phyloP scores from a whole-genome alignment of 306 rosid genomes.

The Castanospermum australe region DNA sequence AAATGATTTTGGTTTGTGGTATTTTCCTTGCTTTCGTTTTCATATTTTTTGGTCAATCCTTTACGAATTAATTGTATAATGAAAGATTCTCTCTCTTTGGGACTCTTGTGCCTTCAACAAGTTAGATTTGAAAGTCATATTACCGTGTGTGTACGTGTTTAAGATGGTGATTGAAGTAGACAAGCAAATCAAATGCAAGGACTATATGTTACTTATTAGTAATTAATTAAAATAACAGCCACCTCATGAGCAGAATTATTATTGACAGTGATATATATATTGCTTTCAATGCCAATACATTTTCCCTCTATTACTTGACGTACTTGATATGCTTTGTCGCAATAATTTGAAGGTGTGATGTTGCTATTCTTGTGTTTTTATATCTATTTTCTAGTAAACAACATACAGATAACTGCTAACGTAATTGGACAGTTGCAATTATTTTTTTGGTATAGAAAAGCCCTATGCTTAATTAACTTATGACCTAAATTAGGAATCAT shows the following conservation, averaged over 20 bases:
- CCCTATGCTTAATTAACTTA: background rate
- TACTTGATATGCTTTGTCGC: background rate
- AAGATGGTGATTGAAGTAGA: background rate
- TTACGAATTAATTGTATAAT: too few species aligned
- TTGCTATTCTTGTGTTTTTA: slow-evolving; percentile 3
- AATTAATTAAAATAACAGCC: background rate
- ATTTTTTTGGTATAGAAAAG: background rate
- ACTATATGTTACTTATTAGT: background rate
- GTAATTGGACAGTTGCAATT: background rate
- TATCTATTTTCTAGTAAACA: background rate
- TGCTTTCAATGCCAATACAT: background rate
- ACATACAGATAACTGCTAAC: background rate
- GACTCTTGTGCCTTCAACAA: too few species aligned
- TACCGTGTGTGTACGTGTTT: background rate
- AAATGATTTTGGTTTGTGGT: too few species aligned
- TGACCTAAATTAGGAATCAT: background rate
- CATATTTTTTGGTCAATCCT: too few species aligned
- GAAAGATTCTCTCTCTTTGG: too few species aligned
- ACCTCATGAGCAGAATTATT: background rate
- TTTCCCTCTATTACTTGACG: background rate
- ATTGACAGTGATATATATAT: background rate
- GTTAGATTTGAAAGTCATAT: too few species aligned
- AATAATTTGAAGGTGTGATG: background rate
- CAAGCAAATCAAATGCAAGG: background rate
- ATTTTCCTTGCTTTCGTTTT: too few species aligned